Evolutionary conservation across 345 rosid genomes (phyloP), one percentile per base, ranked within the genome.

Genomic region (Eucalyptus tenuipes): DNA sequence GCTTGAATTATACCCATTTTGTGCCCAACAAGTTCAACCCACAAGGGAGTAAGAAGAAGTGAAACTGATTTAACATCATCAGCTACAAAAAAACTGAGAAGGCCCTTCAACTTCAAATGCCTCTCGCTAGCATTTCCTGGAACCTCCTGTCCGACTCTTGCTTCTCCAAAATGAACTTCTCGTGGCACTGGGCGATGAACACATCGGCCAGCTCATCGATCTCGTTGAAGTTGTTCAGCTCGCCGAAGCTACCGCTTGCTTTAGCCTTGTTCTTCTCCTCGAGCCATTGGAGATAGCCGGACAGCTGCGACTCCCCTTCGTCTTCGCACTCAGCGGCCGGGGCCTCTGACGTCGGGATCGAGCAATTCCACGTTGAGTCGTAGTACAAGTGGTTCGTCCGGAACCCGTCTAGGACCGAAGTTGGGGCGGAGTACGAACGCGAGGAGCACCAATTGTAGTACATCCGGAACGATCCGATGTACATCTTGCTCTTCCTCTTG

Each of bases 381-480:
- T 92, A 93, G 86, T 93, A 94, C 61, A 94, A 90, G 92, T 95
- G 93, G 3, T 90, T 94, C 40, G 84, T 22, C 25, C 82, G 53
- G 88, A n/a, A 48, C 49, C 79, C 82, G 1, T 87, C 84, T 0
- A 49, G 87, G 87, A 15, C 94, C 90, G 52, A 94, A 94, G 79
- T 92, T 92, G 8, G 96, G 92, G 6, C 92, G 92, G 44, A 97
- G 93, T 79, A 93, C 91, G 3, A 97, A 96, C 29, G 93, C 45
- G 97, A 94, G 27, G 99, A 97, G 91, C 98, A 94, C 96, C 97
- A 97, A 91, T 97, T 97, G 88, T 97, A 97, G 91, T 97, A 98
- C 59, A 97, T 92, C 90, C 99, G 93, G 86, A 96, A 97, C 4
- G 99, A 97, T 7, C 99, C 99, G 44, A 96, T 93, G 87, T 94